Evolutionary conservation across 2,329 filamentous ascomycete genomes (phyloP).

Genomic region (Aaosphaeria pasadenensis): DNA sequence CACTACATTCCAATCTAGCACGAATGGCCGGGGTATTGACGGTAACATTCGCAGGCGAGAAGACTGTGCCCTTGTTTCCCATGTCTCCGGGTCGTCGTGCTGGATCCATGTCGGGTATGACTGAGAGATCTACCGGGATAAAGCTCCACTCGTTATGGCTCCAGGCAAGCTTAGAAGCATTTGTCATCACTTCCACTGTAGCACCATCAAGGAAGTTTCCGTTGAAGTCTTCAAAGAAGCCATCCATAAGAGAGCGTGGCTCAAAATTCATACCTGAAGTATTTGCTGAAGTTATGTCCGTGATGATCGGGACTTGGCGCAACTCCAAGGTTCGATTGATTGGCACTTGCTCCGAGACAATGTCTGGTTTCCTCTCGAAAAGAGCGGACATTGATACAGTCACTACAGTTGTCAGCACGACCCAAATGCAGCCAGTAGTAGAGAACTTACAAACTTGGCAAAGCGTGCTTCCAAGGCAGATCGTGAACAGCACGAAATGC

Average conservation of each 20-base stretch:
- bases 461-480: conserved; percentile 11
- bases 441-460: conserved; percentile 10
- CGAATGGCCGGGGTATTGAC: neutral
- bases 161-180: conserved; percentile 8
- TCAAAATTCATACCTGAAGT: no score
- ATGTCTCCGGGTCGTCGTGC: no score
- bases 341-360: neutral
- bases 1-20: neutral
- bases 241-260: neutral
- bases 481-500: conserved; percentile 11
- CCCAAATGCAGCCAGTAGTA: neutral
- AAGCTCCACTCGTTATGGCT: conserved; percentile 4
- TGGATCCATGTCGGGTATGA: neutral
- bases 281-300: neutral
- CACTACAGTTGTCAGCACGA: neutral
- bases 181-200: conserved; percentile 8
- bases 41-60: neutral
- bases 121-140: neutral
- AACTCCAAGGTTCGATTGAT: conserved; percentile 5
- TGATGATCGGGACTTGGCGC: conserved; percentile 4
- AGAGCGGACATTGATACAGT: conserved; percentile 17
- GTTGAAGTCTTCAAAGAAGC: neutral
- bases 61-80: neutral
- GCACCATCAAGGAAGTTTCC: conserved; percentile 6
- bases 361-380: conserved; percentile 8